These are phyloP conservation scores for Citrus trifoliata DNA, from an alignment of 345 rosid genomes.

Conservation along the genomic window DNA sequence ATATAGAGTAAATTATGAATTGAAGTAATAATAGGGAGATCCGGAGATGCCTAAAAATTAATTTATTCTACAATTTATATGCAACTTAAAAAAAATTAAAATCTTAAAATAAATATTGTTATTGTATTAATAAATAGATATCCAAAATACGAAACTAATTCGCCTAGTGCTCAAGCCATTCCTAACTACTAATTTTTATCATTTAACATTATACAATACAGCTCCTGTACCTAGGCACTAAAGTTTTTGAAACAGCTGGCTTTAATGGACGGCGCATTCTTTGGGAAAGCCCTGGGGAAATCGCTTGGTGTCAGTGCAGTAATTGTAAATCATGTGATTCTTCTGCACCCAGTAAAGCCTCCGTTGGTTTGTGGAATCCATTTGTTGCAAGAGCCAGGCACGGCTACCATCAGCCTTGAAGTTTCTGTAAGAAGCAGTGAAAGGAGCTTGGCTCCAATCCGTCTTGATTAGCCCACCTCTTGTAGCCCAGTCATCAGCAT, in stretches of 20 bases:
- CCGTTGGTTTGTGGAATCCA: constrained; percentile 18
- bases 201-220: neutral
- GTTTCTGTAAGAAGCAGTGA: constrained; percentile 38
- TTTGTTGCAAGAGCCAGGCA: constrained; percentile 20
- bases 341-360: constrained; percentile 31
- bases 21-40: too few relatives aligned
- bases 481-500: constrained; percentile 43
- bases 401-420: constrained; percentile 28
- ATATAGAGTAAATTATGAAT: too few relatives aligned
- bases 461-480: constrained; percentile 44
- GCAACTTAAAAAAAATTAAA: too few relatives aligned
- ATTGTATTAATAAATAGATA: too few relatives aligned
- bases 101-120: too few relatives aligned
- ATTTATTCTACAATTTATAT: too few relatives aligned
- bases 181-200: neutral
- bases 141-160: too few relatives aligned
- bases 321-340: constrained; percentile 41
- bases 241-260: too few relatives aligned
- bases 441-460: constrained; percentile 38
- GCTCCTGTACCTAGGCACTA: neutral
- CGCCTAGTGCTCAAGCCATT: too few relatives aligned
- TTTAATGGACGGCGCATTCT: constrained; percentile 13
- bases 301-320: constrained; percentile 26
- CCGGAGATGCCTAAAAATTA: too few relatives aligned
- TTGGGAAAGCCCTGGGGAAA: constrained; percentile 23